Base-by-base conservation (phyloP, 148 eudicot species). In the Vaccinium corymbosum region DNA sequence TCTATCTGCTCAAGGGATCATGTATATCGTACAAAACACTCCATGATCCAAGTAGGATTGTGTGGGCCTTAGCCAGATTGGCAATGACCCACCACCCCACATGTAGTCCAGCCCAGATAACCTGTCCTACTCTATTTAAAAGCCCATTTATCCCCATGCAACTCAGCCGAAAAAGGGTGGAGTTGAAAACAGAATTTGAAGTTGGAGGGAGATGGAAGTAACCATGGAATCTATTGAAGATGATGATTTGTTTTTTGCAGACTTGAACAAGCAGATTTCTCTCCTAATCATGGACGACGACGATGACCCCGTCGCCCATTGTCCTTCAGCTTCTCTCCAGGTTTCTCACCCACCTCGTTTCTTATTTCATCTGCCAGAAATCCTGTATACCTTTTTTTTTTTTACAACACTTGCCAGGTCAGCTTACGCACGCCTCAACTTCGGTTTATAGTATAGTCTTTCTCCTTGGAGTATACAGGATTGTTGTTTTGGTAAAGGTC, bases 281-380 rank as follows among this genome's bases (percentile, higher is more conserved):
- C 93, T 94, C 62, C 86, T 95, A 3, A 92, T 95, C 77, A 93
- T 92, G 90, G 98, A 95, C 25, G 97, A 93, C 51, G 94, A 93
- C 17, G 89, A 92, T 2, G 89, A 91, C 78, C 80, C 86, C 0
- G 80, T 86, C 81, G 53, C 88, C 15, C 90, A 77, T 76, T 85
- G 22, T 74, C 77, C 92, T 80, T 87, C 92, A 5, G 68, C 83
- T 85, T 86, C 90, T 82, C 86, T 83, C 71, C 95, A 91, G 93
- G 95, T 91, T 86, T 38, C 27, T 73, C 53, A 53, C 27, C 25
- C 22, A 38, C 72, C 29, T 19, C 17, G 7, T 14, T 56, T 56
- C 59, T 3, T 56, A 56, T 56, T 53, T 53, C 83, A 59, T 62
- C 76, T 46, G 8, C 85, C 6, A 42, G 46, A 42, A 42, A 42